Evolutionary conservation across 2,329 filamentous ascomycete genomes (phyloP), one percentile per base, ranked within the genome.

Genomic region (Zalaria sp.): DNA sequence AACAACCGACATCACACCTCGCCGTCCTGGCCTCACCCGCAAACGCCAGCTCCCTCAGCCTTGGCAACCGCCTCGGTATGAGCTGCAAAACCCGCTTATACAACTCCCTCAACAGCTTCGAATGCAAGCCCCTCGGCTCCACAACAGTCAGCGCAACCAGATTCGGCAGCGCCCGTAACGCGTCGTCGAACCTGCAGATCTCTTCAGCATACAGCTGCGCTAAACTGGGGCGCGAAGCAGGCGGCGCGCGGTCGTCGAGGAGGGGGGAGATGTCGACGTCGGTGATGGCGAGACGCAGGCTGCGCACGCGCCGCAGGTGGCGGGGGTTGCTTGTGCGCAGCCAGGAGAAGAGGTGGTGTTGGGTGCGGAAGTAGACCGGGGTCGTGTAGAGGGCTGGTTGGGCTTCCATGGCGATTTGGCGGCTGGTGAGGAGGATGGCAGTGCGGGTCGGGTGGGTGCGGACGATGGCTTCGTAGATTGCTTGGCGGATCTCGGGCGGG

Each of bases 341-440:
- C 54, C 54, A 56, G 36, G 43, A 27, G 46, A 51, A 50, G 40
- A 57, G 47, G 25, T 49, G 46, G 5, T 43, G 31, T 41, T 57
- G 55, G 2, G 53, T 55, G 6, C 46, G 27, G 41, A 56, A 52
- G 18, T 2, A 2, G 18, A 59, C 81, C 10, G 44, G 32, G 31
- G 35, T 8, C 18, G 18, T 18, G 18, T 18, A 18, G 18, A 18
- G 18, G 18, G 18, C 18, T 18, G 18, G 18, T 18, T 18, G 18
- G 18, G 18, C 18, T 18, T 18, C 18, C 18, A 18, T 18, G 18
- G 18, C 2, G 18, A 18, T 18, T 18, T 18, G 18, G 2, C 18
- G 18, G 18, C 18, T 18, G 18, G 18, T 18, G 18, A 18, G 18
- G 18, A 18, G 18, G 18, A 18, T 18, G 18, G 18, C 18, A 2